A percentile compares a stretch with the other conserved stretches of the same genome.
Evolutionary conservation across 2,329 filamentous ascomycete genomes (phyloP).

Genomic region (Epicoccum sorghinum): DNA sequence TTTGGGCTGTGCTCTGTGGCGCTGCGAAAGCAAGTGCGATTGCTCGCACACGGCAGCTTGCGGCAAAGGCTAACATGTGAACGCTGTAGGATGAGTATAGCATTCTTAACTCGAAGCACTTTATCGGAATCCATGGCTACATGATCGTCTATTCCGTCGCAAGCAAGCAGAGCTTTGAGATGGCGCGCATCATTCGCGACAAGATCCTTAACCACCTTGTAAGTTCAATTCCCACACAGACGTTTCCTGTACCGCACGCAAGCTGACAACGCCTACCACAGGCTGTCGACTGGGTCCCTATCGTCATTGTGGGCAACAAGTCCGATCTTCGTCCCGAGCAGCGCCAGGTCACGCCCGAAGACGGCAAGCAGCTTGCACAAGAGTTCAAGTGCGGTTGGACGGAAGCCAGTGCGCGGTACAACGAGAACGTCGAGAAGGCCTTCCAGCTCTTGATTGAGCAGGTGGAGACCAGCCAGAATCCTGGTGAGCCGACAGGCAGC

Average conservation of each 20-base stretch:
- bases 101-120: slow-evolving; percentile 97
- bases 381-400: slow-evolving; percentile 93
- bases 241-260: too few relatives aligned
- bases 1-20: background rate
- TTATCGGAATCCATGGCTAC: slow-evolving; percentile 98
- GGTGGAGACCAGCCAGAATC: slow-evolving; percentile 93
- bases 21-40: background rate
- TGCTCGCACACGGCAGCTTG: background rate
- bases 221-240: slow-evolving; percentile 44
- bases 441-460: slow-evolving; percentile 95
- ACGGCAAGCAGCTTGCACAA: slow-evolving; percentile 82
- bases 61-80: background rate
- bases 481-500: slow-evolving; percentile 77
- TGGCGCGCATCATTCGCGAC: slow-evolving; percentile 93
- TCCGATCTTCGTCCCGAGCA: slow-evolving; percentile 91
- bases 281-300: slow-evolving; percentile 90
- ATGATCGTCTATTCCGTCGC: slow-evolving; percentile 98
- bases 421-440: slow-evolving; percentile 89
- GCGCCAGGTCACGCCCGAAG: slow-evolving; percentile 84
- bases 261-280: slow-evolving; percentile 46
- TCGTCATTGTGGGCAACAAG: slow-evolving; percentile 97
- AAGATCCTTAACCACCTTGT: slow-evolving; percentile 97
- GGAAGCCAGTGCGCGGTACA: slow-evolving; percentile 91
- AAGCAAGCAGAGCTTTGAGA: slow-evolving; percentile 92
- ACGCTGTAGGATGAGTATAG: slow-evolving; percentile 88